Conservation (phyloP, 1,284 basidiomycete genomes). For the Fomitopsis schrenkii region DNA sequence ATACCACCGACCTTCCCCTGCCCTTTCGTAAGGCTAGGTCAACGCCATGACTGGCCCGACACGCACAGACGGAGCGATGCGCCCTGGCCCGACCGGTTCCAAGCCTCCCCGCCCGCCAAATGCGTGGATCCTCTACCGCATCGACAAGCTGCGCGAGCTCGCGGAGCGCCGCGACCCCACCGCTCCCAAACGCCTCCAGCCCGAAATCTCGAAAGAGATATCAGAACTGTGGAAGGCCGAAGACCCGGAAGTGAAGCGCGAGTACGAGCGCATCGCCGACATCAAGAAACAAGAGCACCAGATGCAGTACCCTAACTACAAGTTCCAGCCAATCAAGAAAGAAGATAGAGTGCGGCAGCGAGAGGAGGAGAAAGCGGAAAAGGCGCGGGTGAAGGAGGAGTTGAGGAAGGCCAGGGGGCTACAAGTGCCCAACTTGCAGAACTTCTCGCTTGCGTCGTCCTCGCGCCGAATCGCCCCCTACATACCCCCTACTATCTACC, state of each 20-base stretch:
- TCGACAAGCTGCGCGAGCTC: conserved; percentile 50
- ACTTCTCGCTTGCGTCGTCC: conserved; percentile 3
- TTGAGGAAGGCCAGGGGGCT: conserved; percentile 14
- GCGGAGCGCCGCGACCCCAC: conserved; percentile 31
- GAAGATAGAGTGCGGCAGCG: conserved; percentile 52
- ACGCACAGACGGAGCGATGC: neutral
- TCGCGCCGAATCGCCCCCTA: neutral
- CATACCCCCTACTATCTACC: conserved; percentile 9
- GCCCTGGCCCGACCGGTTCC: conserved; percentile 10
- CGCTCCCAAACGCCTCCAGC: conserved; percentile 52
- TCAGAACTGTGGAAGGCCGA: conserved; percentile 70
- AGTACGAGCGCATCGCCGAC: conserved; percentile 73
- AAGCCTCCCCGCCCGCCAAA: conserved; percentile 77
- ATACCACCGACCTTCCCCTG: neutral
- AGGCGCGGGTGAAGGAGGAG: conserved; percentile 34
- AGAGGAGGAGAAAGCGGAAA: conserved; percentile 41
- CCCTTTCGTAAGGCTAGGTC: neutral
- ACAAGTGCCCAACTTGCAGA: conserved; percentile 6
- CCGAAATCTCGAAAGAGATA: conserved; percentile 70
- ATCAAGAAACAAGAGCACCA: conserved; percentile 66
- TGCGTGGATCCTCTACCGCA: conserved; percentile 91
- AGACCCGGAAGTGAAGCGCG: conserved; percentile 40
- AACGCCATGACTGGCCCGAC: conserved; percentile 1
- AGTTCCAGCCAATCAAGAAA: conserved; percentile 68
- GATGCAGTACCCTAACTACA: conserved; percentile 64